Evolutionary conservation across 2,329 filamentous ascomycete species (phyloP), one percentile per base, ranked within the genome.

Genomic region (Ophiosphaerella korrae): DNA sequence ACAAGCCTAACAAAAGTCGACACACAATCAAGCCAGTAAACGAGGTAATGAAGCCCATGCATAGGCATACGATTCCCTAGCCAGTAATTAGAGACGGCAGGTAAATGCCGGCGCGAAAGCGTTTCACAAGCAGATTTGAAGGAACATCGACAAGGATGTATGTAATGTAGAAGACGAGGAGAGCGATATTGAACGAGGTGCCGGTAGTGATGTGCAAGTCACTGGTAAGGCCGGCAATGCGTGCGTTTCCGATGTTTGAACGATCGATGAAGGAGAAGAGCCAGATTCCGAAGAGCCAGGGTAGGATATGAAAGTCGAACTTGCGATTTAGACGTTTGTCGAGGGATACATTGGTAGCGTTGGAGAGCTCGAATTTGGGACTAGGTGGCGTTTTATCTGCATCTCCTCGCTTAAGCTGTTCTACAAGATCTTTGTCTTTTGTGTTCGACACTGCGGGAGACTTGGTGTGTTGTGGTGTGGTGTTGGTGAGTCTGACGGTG

Each of bases 181-280:
- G 66, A 0, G 75, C 72, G 29, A 76, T 63, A 48, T 78, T 78
- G 69, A 74, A 78, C 12, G 52, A 50, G 14, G 73, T 71, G 45
- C 74, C 70, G 9, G 70, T 71, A 13, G 66, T 65, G 12, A 78
- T 71, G 2, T 70, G 34, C 14, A 78, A 66, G n/a, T 77, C 73
- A 1, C 66, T 60, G 8, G 66, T 58, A 0, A 78, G 64, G 24
- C 77, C 75, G 16, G 75, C 74, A 43, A 78, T 74, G 33, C 73
- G 70, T 0, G 77, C 76, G 42, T 78, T 78, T 32, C 76, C 74
- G 37, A 74, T 70, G 47, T 74, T 74, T 48, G 61, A 68, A 21
- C 76, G 65, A 56, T 79, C 77, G 49, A 80, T 78, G 66, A 79
- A 79, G 7, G 77, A 75, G n/a, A 79, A 67, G 3, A 79, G 70